These are phyloP conservation scores for Talaromyces pinophilus DNA, from an alignment of 2,329 filamentous ascomycete species.

Conservation along the genomic window DNA sequence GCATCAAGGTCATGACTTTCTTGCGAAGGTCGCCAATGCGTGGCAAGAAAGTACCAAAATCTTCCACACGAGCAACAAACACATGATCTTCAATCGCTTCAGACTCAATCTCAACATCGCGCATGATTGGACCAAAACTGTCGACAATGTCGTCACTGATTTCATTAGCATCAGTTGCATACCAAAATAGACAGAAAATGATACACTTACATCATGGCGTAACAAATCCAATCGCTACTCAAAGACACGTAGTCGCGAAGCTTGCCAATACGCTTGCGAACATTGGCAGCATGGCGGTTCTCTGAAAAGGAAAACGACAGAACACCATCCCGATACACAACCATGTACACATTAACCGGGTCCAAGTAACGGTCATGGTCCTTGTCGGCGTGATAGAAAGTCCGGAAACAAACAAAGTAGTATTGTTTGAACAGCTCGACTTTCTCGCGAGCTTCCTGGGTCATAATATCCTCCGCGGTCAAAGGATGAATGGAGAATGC, in stretches of 20 bases:
- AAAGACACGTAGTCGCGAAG: slow-evolving; percentile 93
- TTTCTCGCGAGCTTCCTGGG: slow-evolving; percentile 94
- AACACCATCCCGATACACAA: slow-evolving; percentile 94
- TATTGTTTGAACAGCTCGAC: slow-evolving; percentile 97
- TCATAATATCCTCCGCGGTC: slow-evolving; percentile 94
- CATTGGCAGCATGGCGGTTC: slow-evolving; percentile 83
- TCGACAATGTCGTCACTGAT: slow-evolving; percentile 91
- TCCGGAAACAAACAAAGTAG: slow-evolving; percentile 97
- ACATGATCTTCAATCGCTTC: slow-evolving; percentile 95
- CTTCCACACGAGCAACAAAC: slow-evolving; percentile 85
- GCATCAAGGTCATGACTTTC: slow-evolving; percentile 90
- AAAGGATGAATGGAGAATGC: slow-evolving; percentile 94
- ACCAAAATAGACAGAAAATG: background rate
- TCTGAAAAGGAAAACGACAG: slow-evolving; percentile 91
- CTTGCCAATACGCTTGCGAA: slow-evolving; percentile 86
- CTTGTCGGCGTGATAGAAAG: slow-evolving; percentile 81
- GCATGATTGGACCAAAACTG: slow-evolving; percentile 86
- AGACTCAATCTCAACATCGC: slow-evolving; percentile 80
- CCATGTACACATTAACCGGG: slow-evolving; percentile 93
- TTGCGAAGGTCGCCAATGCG: slow-evolving; percentile 89
- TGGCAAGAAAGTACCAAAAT: slow-evolving; percentile 82
- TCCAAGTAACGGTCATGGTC: slow-evolving; percentile 81
- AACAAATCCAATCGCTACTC: slow-evolving; percentile 98
- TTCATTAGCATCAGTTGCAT: slow-evolving; percentile 8
- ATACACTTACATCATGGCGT: slow-evolving; percentile 80